Evolutionary conservation across 2,329 filamentous ascomycete genomes (phyloP).

Genomic region (Alternaria brassicicola): DNA sequence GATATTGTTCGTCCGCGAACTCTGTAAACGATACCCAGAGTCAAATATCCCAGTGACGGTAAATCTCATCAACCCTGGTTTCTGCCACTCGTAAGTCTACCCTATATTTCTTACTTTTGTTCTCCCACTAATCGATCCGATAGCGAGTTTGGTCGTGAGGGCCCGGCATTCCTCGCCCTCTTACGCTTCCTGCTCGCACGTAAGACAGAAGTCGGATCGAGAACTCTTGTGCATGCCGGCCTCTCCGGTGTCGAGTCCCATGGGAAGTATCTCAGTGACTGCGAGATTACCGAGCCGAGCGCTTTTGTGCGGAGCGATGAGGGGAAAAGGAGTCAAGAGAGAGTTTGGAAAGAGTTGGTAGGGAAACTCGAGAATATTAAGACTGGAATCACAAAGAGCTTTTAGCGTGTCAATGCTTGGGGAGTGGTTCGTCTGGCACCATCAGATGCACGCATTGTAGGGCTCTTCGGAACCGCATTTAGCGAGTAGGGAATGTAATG

Average conservation of each 20-base stretch:
- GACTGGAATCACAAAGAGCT: conserved; percentile 30
- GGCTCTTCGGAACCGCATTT: too few relatives aligned
- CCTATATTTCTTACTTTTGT: not conserved
- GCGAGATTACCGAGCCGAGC: conserved; percentile 34
- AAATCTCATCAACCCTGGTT: conserved; percentile 44
- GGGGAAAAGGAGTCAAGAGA: conserved; percentile 44
- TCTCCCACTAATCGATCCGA: not conserved
- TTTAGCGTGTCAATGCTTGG: too few relatives aligned
- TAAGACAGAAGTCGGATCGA: conserved; percentile 49
- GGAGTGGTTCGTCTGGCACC: too few relatives aligned
- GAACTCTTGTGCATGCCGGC: conserved; percentile 51
- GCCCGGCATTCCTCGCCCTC: conserved; percentile 10
- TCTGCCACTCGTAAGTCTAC: conserved; percentile 40
- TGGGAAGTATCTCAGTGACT: conserved; percentile 51
- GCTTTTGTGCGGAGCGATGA: conserved; percentile 46
- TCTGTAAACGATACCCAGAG: conserved; percentile 25
- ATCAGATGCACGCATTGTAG: too few relatives aligned
- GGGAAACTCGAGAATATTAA: conserved; percentile 49
- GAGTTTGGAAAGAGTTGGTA: conserved; percentile 51
- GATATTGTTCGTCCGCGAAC: conserved; percentile 32
- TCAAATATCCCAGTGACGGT: conserved; percentile 36
- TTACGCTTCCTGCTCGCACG: conserved; percentile 39
- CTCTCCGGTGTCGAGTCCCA: conserved; percentile 46
- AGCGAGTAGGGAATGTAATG: too few relatives aligned
- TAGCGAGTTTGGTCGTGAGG: conserved; percentile 34